Base-by-base conservation (phyloP, 768 basidiomycete genomes). In the Agaricus subrufescens region DNA sequence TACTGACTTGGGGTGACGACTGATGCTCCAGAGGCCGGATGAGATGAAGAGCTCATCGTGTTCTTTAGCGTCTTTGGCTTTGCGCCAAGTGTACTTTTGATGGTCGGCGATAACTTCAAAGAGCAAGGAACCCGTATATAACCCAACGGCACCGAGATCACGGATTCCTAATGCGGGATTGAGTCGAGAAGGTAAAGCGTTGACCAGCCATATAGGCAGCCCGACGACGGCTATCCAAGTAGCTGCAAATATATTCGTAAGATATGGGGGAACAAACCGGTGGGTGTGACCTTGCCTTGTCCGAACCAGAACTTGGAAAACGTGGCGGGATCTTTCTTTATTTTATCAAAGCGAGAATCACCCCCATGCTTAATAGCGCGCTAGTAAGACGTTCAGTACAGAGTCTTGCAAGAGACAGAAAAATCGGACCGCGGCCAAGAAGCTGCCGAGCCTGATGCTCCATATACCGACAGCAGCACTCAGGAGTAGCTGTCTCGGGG, bases 31-130 rank as follows among this genome's bases (percentile, higher is more conserved):
- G 15, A 89, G 67, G 1, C 89, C 89, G 29, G 71, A 73, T 7
- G 78, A 78, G 55, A 90, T 85, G 64, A 91, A 89, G 62, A 80
- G 76, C 60, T 90, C 83, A 46, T 86, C 77, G 63, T 91, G 88
- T 57, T 83, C 68, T 66, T 87, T 86, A 15, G 72, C 72, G 15
- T 85, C 72, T 63, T 83, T 86, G 1, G 73, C 78, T 30, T 66
- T 67, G 40, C 85, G 72, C 89, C 88, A 89, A 0, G 69, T 66
- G 3, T 76, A 67, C 66, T 91, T 91, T 68, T 90, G 85, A 42
- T 67, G 59, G 67, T 89, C 87, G 0, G 86, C 85, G 39, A 79
- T 63, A 10, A 82, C 75, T 65, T 90, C 88, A 34, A 87, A 73
- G 3, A 82, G 62, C 62, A 89, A 77, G 0, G 83, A 85, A 4